These are phyloP conservation scores for Ilyonectria mors-panacis DNA, from an alignment of 2,329 filamentous ascomycete species.

Conservation along the genomic window DNA sequence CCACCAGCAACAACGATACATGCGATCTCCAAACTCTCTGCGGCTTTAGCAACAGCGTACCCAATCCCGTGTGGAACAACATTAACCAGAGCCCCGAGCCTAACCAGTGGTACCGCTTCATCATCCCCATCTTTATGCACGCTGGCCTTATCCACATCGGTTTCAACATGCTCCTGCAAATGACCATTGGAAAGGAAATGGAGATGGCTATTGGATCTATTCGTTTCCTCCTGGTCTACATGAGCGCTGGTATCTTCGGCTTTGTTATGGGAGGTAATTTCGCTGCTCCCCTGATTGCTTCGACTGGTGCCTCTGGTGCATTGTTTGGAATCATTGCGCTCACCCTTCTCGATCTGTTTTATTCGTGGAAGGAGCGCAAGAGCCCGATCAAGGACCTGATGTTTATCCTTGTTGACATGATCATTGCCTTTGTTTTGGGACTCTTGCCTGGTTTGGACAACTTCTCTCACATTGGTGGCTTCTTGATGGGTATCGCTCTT, in stretches of 20 bases:
- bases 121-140: conserved; percentile 94
- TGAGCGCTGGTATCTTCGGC: conserved; percentile 93
- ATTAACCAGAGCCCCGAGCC: conserved; percentile 72
- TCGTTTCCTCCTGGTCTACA: conserved; percentile 91
- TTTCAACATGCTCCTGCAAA: conserved; percentile 93
- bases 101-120: conserved; percentile 98
- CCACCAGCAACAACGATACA: conserved; percentile 71
- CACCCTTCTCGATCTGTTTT: conserved; percentile 89
- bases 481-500: conserved; percentile 90
- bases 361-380: conserved; percentile 87
- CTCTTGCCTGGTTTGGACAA: conserved; percentile 95
- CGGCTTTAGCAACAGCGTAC: conserved; percentile 79
- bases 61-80: conserved; percentile 74
- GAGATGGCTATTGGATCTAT: conserved; percentile 90
- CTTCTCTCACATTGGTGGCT: conserved; percentile 97
- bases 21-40: conserved; percentile 88
- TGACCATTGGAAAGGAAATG: conserved; percentile 93
- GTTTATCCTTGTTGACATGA: conserved; percentile 87
- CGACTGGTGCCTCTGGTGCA: conserved; percentile 89
- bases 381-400: conserved; percentile 87
- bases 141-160: conserved; percentile 94
- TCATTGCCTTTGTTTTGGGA: conserved; percentile 92
- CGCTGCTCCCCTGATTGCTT: conserved; percentile 84
- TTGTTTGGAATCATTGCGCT: conserved; percentile 95
- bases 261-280: conserved; percentile 97